Evolutionary conservation across 345 rosid species (phyloP), one percentile per base, ranked within the genome.

Genomic region (Brassica carinata): DNA sequence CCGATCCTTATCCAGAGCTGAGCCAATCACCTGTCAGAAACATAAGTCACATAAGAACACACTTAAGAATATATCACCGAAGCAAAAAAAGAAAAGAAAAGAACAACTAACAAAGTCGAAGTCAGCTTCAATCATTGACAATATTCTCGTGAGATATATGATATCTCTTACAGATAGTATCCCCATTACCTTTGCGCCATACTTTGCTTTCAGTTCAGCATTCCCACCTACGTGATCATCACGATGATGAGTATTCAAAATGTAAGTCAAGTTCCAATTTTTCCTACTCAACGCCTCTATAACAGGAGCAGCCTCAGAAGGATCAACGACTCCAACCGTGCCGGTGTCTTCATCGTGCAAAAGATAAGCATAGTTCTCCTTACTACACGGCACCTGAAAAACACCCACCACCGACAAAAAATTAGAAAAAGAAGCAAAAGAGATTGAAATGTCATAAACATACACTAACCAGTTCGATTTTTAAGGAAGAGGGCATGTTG

Each of bases 311-410:
- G 98, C 88, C 86, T 96, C 99, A 78, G 90, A 87, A 11, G 99
- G 99, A 90, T 96, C 99, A 86, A 96, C 98, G 59, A 96, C 97
- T 67, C 97, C 99, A 84, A 96, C 98, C 0, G 99, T 96, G 74
- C 98, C 99, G 0, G 99, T 96, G 84, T 94, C 94, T 77, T 84
- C 89, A 77, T 96, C 99, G 71, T 94, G 94, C 71, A 96, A 87
- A 71, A 96, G 92, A 85, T 93, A 96, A 58, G 99, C 98, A 78
- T 92, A 96, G 84, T 89, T 91, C 81, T 96, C 98, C 76, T 82
- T 85, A 62, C 93, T 90, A 64, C 99, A 96, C 2, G 97, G 93
- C 79, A 96, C 98, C 99, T 96, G 87, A 40, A 43, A 83, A 76
- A 43, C 51, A 38, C 45, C 26, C 69, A 57, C 29, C 38, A 66